phyloP scores from a whole-genome alignment of 2,329 filamentous ascomycete species.

The Cladophialophora exuberans region DNA sequence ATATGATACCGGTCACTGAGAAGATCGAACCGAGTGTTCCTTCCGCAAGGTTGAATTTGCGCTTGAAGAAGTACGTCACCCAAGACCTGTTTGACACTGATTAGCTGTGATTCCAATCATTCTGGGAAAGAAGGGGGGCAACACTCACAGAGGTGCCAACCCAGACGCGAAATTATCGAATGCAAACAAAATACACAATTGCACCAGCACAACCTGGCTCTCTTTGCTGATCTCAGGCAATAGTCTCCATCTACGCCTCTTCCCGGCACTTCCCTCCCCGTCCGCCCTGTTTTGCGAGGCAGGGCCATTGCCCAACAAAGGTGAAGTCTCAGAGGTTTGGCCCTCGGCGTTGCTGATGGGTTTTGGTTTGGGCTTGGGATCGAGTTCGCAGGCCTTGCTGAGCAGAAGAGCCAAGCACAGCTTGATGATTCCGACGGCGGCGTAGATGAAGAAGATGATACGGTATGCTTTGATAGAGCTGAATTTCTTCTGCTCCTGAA shows the following conservation, averaged over 20 bases:
- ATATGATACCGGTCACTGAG: conserved; percentile 51
- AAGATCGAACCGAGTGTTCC: conserved; percentile 59
- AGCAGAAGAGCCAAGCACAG: conserved; percentile 51
- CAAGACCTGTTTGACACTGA: too few relatives aligned
- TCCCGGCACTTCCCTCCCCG: conserved; percentile 15
- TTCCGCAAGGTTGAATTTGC: conserved; percentile 58
- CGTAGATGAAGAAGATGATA: conserved; percentile 60
- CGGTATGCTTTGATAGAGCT: conserved; percentile 57
- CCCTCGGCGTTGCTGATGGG: too few relatives aligned
- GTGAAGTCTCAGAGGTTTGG: conserved; percentile 42
- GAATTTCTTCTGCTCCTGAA: conserved; percentile 53
- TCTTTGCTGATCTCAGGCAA: conserved; percentile 44
- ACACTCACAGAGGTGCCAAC: conserved; percentile 56
- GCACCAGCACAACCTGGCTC: conserved; percentile 59
- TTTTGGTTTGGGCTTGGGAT: conserved; percentile 22
- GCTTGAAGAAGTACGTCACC: conserved; percentile 62
- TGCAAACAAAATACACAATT: conserved; percentile 68
- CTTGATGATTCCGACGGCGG: conserved; percentile 58
- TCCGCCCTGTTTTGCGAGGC: conserved; percentile 17
- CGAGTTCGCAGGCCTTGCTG: conserved; percentile 55
- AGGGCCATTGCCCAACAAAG: conserved; percentile 35
- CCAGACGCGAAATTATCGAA: conserved; percentile 73
- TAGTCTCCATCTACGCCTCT: conserved; percentile 43
- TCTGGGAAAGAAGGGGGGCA: neutral
- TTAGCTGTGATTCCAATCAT: too few relatives aligned